Evolutionary conservation across 306 rosid species (phyloP).

Genomic region (Rosa multiflora): DNA sequence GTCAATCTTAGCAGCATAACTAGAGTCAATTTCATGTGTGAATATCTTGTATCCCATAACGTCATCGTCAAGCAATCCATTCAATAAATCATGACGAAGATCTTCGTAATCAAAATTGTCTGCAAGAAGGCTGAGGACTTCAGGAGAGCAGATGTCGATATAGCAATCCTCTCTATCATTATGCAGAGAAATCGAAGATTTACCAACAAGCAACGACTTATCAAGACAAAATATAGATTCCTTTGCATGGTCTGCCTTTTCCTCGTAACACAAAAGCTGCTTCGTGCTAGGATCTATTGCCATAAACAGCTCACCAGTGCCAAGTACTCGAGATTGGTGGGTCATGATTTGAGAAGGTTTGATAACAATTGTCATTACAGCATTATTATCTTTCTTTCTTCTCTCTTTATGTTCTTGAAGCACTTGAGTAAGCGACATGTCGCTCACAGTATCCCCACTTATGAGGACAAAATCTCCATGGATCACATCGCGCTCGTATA

Average conservation of each 20-base stretch:
- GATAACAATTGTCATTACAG: constrained; percentile 93
- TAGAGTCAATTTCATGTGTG: constrained; percentile 81
- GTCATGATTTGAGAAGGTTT: constrained; percentile 60
- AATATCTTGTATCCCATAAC: constrained; percentile 95
- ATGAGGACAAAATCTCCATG: constrained; percentile 93
- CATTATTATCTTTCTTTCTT: constrained; percentile 81
- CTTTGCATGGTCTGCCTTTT: constrained; percentile 62
- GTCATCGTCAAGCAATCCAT: constrained; percentile 91
- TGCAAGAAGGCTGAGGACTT: constrained; percentile 90
- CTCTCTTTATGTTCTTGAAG: constrained; percentile 87
- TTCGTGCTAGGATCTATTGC: constrained; percentile 82
- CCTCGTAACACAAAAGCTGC: constrained; percentile 87
- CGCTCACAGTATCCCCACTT: constrained; percentile 91
- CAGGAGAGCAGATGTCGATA: constrained; percentile 90
- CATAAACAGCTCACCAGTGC: constrained; percentile 86
- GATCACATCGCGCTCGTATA: constrained; percentile 92
- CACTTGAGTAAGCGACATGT: constrained; percentile 86
- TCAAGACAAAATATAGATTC: constrained; percentile 61
- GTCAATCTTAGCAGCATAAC: constrained; percentile 90
- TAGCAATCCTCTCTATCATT: constrained; percentile 96
- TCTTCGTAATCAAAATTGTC: constrained; percentile 98
- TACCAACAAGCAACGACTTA: constrained; percentile 63
- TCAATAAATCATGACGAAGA: constrained; percentile 90
- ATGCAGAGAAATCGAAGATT: constrained; percentile 72
- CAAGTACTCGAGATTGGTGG: constrained; percentile 82